Conservation (phyloP, 2,329 filamentous ascomycete species). For the Alternaria metachromatica region DNA sequence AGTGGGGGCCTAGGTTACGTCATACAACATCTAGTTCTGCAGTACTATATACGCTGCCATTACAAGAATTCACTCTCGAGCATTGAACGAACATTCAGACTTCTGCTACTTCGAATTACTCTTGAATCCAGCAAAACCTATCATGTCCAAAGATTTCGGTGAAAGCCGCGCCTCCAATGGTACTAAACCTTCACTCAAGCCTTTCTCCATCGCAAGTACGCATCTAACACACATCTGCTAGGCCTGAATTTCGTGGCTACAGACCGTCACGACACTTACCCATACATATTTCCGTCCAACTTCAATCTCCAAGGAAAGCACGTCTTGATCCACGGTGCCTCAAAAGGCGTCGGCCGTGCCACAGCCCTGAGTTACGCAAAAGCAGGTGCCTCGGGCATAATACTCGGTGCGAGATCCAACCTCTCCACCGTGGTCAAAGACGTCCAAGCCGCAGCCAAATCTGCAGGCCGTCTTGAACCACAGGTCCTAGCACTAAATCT, state of each 20-base stretch:
- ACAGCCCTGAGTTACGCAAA: conserved; percentile 62
- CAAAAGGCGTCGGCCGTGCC: conserved; percentile 61
- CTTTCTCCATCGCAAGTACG: neutral
- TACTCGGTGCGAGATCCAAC: conserved; percentile 58
- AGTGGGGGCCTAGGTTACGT: neutral
- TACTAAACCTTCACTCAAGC: neutral
- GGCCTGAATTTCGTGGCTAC: conserved; percentile 16
- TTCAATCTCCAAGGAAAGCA: conserved; percentile 40
- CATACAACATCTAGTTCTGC: neutral
- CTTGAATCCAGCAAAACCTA: neutral
- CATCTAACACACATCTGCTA: neutral
- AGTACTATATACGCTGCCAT: neutral
- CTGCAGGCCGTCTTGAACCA: conserved; percentile 44
- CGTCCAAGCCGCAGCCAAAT: conserved; percentile 45
- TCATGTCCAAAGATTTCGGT: neutral
- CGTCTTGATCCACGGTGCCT: conserved; percentile 63
- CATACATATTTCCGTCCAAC: conserved; percentile 55
- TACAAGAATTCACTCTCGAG: too few species aligned
- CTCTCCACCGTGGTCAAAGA: conserved; percentile 47
- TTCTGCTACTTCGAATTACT: neutral
- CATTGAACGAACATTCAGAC: neutral
- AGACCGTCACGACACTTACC: conserved; percentile 59
- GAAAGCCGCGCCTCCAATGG: neutral
- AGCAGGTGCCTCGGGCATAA: conserved; percentile 62
- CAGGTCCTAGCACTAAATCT: conserved; percentile 51